phyloP scores from a whole-genome alignment of 768 basidiomycete genomes.

The Termitomyces bulborhizus region DNA sequence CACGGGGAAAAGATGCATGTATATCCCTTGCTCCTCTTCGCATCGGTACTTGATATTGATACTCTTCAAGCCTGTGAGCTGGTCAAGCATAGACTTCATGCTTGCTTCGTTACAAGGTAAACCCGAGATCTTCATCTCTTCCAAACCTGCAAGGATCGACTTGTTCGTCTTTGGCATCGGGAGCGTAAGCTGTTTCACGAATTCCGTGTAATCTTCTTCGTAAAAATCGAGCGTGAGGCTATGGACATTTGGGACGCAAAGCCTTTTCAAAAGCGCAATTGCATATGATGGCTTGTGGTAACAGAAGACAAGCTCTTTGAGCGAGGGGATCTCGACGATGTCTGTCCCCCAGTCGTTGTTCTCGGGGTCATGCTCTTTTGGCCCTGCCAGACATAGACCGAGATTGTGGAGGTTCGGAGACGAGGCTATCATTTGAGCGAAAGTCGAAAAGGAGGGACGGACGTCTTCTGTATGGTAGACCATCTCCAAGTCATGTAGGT shows the following conservation, averaged over 20 bases:
- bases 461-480: conserved; percentile 59
- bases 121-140: conserved; percentile 45
- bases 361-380: conserved; percentile 30
- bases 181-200: conserved; percentile 37
- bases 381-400: conserved; percentile 52
- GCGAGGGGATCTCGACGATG: conserved; percentile 29
- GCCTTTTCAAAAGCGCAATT: conserved; percentile 29
- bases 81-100: conserved; percentile 33
- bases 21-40: conserved; percentile 26
- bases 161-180: conserved; percentile 32
- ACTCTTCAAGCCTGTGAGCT: conserved; percentile 39
- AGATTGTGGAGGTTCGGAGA: conserved; percentile 52
- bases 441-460: conserved; percentile 51
- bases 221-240: conserved; percentile 52
- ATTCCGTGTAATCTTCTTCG: conserved; percentile 43
- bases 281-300: conserved; percentile 35
- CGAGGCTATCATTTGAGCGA: conserved; percentile 41
- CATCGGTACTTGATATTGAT: conserved; percentile 30
- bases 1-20: conserved; percentile 16
- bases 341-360: conserved; percentile 28
- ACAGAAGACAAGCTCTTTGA: conserved; percentile 31
- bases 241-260: conserved; percentile 33
- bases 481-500: conserved; percentile 48
- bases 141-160: conserved; percentile 42
- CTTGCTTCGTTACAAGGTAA: conserved; percentile 34